Evolutionary conservation across 257 asterid species (phyloP).

Genomic region (Solanum etuberosum): DNA sequence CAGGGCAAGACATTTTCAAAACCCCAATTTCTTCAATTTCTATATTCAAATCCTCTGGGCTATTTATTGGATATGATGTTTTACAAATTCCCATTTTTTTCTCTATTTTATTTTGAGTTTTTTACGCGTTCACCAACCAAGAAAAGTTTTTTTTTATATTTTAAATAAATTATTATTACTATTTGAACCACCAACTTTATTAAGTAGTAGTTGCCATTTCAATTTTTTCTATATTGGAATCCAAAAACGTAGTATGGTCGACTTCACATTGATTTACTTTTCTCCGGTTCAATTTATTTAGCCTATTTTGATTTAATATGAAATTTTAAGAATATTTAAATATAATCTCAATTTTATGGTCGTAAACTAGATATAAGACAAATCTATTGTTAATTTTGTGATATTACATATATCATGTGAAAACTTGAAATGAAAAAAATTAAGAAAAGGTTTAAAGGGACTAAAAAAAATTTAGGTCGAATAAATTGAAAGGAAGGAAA

Average conservation of each 20-base stretch:
- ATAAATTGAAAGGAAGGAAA: too few relatives aligned
- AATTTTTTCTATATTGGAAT: not conserved
- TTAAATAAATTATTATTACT: not conserved
- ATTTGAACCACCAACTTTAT: not conserved
- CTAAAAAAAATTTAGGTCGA: too few relatives aligned
- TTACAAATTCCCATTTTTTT: not conserved
- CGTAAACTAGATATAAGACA: too few relatives aligned
- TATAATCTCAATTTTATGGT: not conserved
- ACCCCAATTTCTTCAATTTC: not conserved
- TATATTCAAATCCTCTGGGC: not conserved
- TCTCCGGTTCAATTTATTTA: too few relatives aligned
- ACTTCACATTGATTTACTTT: not conserved
- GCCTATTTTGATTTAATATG: too few relatives aligned
- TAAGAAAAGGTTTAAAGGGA: rapidly evolving
- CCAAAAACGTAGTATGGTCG: not conserved
- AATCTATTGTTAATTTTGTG: too few relatives aligned
- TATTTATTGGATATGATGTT: not conserved
- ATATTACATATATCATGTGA: too few relatives aligned
- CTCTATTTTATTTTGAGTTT: too few relatives aligned
- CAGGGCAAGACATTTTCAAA: not conserved
- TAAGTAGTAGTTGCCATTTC: not conserved
- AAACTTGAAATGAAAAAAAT: too few relatives aligned
- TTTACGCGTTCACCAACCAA: not conserved
- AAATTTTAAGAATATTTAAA: not conserved
- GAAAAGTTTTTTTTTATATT: too few relatives aligned